Conservation (phyloP, 2,329 filamentous ascomycete species). For the Bipolaris gigantea region DNA sequence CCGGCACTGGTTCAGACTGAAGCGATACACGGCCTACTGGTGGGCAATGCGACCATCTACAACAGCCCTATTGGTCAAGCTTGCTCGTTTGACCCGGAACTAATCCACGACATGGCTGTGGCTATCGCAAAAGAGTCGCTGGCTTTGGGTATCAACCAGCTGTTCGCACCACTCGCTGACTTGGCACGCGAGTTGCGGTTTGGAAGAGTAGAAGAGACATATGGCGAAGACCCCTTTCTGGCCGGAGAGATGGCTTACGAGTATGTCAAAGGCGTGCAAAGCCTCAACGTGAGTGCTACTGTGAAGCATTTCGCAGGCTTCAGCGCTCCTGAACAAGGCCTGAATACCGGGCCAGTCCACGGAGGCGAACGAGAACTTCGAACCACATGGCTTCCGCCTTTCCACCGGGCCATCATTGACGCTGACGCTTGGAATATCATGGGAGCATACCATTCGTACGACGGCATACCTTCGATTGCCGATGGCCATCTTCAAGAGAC, state of each 20-base stretch:
- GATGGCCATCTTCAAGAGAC: slow-evolving; percentile 65
- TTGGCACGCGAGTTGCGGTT: slow-evolving; percentile 71
- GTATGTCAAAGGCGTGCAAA: slow-evolving; percentile 64
- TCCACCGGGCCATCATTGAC: slow-evolving; percentile 72
- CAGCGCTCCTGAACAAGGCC: slow-evolving; percentile 68
- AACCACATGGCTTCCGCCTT: slow-evolving; percentile 59
- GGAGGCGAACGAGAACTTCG: slow-evolving; percentile 59
- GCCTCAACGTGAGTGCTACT: slow-evolving; percentile 66
- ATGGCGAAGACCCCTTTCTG: slow-evolving; percentile 69
- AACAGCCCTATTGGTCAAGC: slow-evolving; percentile 74
- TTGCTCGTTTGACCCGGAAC: slow-evolving; percentile 68
- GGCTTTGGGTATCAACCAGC: slow-evolving; percentile 70
- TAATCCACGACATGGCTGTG: slow-evolving; percentile 67
- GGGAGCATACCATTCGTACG: slow-evolving; percentile 75
- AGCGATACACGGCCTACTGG: slow-evolving; percentile 72
- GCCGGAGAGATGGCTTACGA: slow-evolving; percentile 68
- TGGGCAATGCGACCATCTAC: slow-evolving; percentile 75
- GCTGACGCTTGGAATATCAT: slow-evolving; percentile 69
- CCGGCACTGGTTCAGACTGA: slow-evolving; percentile 74
- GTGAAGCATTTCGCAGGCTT: slow-evolving; percentile 77
- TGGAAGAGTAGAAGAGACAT: slow-evolving; percentile 74
- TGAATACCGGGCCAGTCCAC: slow-evolving; percentile 66
- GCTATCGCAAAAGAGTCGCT: slow-evolving; percentile 67
- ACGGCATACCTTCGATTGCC: slow-evolving; percentile 69
- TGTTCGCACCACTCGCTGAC: slow-evolving; percentile 72